These are phyloP conservation scores for Rhizophagus clarus DNA, from an alignment of 192 early-diverging fungal genomes.

Conservation along the genomic window DNA sequence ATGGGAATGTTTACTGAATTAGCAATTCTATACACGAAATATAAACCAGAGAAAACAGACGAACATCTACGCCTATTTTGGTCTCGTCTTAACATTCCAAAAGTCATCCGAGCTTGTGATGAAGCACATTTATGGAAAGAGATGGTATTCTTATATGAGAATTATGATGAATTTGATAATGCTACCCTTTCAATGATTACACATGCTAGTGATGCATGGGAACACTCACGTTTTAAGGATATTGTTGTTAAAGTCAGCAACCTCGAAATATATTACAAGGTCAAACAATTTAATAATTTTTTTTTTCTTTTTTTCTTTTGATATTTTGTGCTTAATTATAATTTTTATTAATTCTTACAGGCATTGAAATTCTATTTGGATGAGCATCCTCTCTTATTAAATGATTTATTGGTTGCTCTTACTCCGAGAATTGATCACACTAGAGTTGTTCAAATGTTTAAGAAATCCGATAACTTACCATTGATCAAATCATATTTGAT, in stretches of 20 bases:
- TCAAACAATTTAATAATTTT: conserved; percentile 18
- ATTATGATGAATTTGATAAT: conserved; percentile 99
- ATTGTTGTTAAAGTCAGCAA: conserved; percentile 97
- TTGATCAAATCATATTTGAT: conserved; percentile 96
- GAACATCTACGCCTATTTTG: conserved; percentile 97
- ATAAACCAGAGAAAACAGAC: conserved; percentile 93
- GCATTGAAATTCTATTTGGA: conserved; percentile 94
- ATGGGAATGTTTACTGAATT: conserved; percentile 99
- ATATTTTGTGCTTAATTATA: not conserved
- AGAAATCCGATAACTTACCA: conserved; percentile 97
- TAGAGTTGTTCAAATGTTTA: conserved; percentile 95
- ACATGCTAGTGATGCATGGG: conserved; percentile 95
- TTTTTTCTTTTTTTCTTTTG: not conserved
- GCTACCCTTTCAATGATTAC: conserved; percentile 94
- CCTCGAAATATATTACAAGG: conserved; percentile 97
- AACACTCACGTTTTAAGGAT: conserved; percentile 96
- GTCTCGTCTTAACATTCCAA: conserved; percentile 98
- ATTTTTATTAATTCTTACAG: conserved; percentile 25
- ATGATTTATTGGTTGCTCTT: conserved; percentile 87
- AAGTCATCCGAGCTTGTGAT: conserved; percentile 96
- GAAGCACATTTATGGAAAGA: conserved; percentile 94
- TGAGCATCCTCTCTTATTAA: conserved; percentile 93
- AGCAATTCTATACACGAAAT: conserved; percentile 96
- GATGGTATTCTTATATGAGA: conserved; percentile 96
- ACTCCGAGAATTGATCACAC: conserved; percentile 95